phyloP scores from a whole-genome alignment of 2,329 filamentous ascomycete species.

The Ophiostoma tasmaniense region DNA sequence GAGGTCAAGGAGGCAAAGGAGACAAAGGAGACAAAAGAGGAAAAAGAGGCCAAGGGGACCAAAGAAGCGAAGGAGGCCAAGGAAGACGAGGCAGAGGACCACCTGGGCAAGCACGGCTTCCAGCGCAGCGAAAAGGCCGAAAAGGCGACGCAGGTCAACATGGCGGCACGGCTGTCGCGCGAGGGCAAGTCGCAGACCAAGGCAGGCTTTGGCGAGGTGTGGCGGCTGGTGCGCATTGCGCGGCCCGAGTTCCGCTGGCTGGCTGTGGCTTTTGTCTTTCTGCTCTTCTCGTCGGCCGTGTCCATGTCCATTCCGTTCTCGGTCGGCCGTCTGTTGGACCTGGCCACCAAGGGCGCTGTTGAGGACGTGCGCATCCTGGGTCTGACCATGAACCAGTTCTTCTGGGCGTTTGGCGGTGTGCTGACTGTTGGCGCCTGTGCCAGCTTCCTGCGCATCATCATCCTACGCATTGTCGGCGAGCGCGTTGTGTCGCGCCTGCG shows the following conservation, averaged over 20 bases:
- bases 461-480: conserved; percentile 89
- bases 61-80: conserved; percentile 21
- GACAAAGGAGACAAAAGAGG: conserved; percentile 25
- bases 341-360: conserved; percentile 65
- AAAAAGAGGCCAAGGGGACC: conserved; percentile 30
- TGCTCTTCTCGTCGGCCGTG: conserved; percentile 82
- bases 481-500: conserved; percentile 84
- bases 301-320: conserved; percentile 97
- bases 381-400: conserved; percentile 79
- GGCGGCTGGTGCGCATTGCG: conserved; percentile 82
- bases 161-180: conserved; percentile 79
- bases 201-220: conserved; percentile 67
- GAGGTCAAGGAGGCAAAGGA: neutral
- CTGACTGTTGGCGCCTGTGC: conserved; percentile 77
- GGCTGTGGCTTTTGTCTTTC: conserved; percentile 67
- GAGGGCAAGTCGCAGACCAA: conserved; percentile 54
- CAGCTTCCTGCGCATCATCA: conserved; percentile 89
- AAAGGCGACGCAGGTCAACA: conserved; percentile 79
- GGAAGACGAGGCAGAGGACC: conserved; percentile 27
- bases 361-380: conserved; percentile 71
- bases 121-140: conserved; percentile 66
- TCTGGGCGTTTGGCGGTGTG: conserved; percentile 65
- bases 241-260: conserved; percentile 74
- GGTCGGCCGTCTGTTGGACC: conserved; percentile 89
- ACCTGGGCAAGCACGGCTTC: conserved; percentile 27